These are phyloP conservation scores for Thraustochytrium striatum DNA, from an alignment of 352 stramenopile species.

Conservation along the genomic window DNA sequence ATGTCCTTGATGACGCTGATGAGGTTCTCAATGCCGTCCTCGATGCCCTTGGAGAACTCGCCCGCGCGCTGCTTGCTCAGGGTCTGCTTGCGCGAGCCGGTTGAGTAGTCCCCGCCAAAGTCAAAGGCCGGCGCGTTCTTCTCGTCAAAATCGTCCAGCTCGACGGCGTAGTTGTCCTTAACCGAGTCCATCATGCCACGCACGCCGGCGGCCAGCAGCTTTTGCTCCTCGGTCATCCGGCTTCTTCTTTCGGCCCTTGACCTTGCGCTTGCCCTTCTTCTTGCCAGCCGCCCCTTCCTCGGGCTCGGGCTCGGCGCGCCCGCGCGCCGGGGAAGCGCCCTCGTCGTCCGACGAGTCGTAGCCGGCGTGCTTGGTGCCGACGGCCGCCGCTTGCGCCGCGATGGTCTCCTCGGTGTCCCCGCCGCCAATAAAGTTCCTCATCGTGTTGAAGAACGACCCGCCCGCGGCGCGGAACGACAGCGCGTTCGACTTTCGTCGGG, in stretches of 20 bases:
- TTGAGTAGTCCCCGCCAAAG: constrained; percentile 25
- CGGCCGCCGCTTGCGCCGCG: too few species aligned
- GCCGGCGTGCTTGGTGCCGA: not conserved
- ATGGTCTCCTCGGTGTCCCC: not conserved
- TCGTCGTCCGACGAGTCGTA: not conserved
- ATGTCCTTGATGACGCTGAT: constrained; percentile 42
- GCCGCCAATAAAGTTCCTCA: not conserved
- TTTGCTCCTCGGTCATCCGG: constrained; percentile 26
- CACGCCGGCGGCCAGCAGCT: not conserved
- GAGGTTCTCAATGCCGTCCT: constrained; percentile 42
- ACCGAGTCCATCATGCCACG: constrained; percentile 35
- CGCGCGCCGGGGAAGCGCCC: not conserved
- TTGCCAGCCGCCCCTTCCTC: not conserved
- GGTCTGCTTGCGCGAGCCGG: not conserved
- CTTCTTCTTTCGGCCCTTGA: not conserved
- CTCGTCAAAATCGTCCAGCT: constrained; percentile 36
- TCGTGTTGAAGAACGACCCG: not conserved
- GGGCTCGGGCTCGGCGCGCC: not conserved
- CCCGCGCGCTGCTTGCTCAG: constrained; percentile 39
- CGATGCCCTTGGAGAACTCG: constrained; percentile 38
- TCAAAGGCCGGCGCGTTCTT: constrained; percentile 31
- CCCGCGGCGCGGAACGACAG: not conserved
- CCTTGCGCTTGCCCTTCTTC: not conserved
- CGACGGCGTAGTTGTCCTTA: not conserved
- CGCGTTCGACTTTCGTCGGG: not conserved